A percentile compares a stretch with the other conserved stretches of the same genome.
phyloP scores from a whole-genome alignment of 352 stramenopile species.

The Poterioochromonas sp. region DNA sequence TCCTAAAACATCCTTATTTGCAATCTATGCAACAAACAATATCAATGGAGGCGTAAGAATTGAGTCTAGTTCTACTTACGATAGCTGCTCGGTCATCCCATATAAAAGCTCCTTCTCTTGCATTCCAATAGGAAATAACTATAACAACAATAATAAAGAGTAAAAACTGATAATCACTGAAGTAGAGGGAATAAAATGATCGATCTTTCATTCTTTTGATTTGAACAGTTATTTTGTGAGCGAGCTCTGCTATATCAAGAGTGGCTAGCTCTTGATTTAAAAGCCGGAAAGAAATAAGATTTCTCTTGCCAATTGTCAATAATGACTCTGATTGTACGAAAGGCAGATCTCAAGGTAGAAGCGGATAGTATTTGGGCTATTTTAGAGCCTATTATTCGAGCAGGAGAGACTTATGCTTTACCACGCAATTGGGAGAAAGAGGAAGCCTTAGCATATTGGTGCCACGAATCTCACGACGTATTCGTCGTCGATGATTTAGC shows the following conservation, averaged over 20 bases:
- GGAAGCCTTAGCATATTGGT: neutral
- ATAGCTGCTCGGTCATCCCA: constrained; percentile 75
- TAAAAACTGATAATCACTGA: neutral
- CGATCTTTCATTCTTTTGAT: too few species aligned
- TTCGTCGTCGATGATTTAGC: neutral
- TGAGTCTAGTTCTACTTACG: constrained; percentile 5
- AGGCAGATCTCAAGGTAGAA: too few species aligned
- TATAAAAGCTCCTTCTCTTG: constrained; percentile 57
- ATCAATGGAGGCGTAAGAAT: constrained; percentile 25
- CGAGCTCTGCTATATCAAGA: too few species aligned
- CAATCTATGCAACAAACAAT: constrained; percentile 3
- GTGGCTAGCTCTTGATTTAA: too few species aligned
- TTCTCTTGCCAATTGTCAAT: too few species aligned
- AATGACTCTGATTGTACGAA: too few species aligned
- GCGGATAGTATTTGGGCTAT: neutral
- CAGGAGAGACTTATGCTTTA: neutral
- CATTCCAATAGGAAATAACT: constrained; percentile 49
- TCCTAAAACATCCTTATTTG: constrained; percentile 30
- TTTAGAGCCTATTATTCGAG: neutral
- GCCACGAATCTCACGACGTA: neutral
- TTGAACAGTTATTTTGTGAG: too few species aligned
- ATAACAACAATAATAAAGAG: constrained; percentile 1
- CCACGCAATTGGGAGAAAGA: neutral
- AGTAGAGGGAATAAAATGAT: too few species aligned
- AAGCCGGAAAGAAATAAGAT: too few species aligned